phyloP scores from a whole-genome alignment of 306 rosid genomes.

The Cicer bijugum region DNA sequence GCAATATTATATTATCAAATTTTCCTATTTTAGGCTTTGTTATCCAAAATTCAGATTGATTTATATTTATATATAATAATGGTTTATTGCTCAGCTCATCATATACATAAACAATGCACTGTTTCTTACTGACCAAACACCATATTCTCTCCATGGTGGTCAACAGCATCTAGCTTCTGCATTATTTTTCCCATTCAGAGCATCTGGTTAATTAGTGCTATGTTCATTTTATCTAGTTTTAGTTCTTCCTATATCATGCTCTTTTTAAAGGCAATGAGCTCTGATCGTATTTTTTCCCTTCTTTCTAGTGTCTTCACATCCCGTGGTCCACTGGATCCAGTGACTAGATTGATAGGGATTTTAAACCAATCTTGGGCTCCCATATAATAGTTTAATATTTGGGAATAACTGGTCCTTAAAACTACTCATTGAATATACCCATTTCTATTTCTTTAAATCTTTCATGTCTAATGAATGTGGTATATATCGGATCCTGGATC shows the following conservation, averaged over 20 bases:
- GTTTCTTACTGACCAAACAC: not conserved
- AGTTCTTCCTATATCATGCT: too few relatives aligned
- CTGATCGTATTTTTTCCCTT: too few relatives aligned
- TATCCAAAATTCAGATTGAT: not conserved
- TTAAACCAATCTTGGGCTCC: too few relatives aligned
- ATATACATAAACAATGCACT: conserved; percentile 29
- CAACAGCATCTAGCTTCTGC: too few relatives aligned
- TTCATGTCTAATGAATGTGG: conserved; percentile 7
- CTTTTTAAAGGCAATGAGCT: too few relatives aligned
- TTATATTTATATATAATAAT: not conserved
- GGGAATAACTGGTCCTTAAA: conserved; percentile 2
- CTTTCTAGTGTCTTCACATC: conserved; percentile 16
- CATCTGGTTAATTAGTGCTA: too few relatives aligned
- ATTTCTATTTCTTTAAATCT: conserved; percentile 3
- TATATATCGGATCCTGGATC: conserved; percentile 14
- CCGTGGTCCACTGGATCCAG: not conserved
- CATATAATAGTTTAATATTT: not conserved
- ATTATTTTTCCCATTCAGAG: too few relatives aligned
- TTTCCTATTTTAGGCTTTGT: not conserved
- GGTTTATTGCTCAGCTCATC: conserved; percentile 1
- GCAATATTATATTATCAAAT: not conserved
- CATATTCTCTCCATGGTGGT: too few relatives aligned
- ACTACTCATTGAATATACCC: not conserved
- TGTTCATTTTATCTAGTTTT: too few relatives aligned
- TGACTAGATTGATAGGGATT: not conserved